Evolutionary conservation across 2,329 filamentous ascomycete species (phyloP), one percentile per base, ranked within the genome.

Genomic region (Cladosporium sp.): DNA sequence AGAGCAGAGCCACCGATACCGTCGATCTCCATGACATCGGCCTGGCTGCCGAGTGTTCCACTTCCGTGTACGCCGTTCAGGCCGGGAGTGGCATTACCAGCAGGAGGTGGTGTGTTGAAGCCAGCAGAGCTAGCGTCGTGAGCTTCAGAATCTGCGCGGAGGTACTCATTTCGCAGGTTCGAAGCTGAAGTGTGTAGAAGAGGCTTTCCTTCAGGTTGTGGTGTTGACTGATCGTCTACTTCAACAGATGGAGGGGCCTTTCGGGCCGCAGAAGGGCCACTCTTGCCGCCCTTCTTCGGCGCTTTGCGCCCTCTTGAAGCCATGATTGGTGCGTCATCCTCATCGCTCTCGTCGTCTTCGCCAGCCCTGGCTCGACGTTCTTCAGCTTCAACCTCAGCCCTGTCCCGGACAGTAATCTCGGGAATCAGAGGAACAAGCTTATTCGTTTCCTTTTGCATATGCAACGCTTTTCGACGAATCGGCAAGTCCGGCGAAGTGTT

Each of bases 401-500:
- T 88, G 63, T 96, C 90, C 62, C 91, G 84, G 62, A 99, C 91
- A 22, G 87, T 83, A 63, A 99, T 88, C 64, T 99, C 94, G 0
- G 94, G 94, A 61, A 99, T 99, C 39, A 97, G 78, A 5, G 92
- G 92, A 13, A 96, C 92, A 40, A 99, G 83, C 73, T 97, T 97
- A 75, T 97, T 93, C 0, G 94, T 96, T 75, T 97, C 92, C 71
- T 94, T 97, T 64, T 91, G 86, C 94, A 99, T 97, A 63, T 91
- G 90, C 59, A 96, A 86, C 12, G 94, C 94, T 80, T 97, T 95
- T 70, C 94, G 91, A 42, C 94, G 85, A 50, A 97, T 79, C 24
- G 90, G 90, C 68, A 97, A 91, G 60, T 86, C 86, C 65, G 91
- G 87, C 62, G 95, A 91, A 63, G 90, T 89, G 71, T 99, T 99